A percentile compares a stretch with the other conserved stretches of the same genome.
Evolutionary conservation across 2,329 filamentous ascomycete genomes (phyloP).

Genomic region (Neodidymelliopsis sp.): DNA sequence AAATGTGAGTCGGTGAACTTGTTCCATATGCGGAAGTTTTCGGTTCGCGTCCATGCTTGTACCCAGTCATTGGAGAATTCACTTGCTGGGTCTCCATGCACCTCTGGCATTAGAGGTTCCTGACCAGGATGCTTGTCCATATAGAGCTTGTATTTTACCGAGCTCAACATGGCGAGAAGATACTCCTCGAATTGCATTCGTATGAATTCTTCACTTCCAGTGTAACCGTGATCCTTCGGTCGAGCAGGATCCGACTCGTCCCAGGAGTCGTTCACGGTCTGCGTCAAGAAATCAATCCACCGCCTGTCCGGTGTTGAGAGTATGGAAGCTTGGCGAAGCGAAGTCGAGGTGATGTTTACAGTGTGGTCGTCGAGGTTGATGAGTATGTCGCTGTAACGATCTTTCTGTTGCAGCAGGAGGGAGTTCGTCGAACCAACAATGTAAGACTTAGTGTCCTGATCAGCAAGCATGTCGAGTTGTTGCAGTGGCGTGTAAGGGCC

Average conservation of each 20-base stretch:
- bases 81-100: slow-evolving; percentile 80
- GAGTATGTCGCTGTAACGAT: slow-evolving; percentile 94
- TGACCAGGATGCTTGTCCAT: slow-evolving; percentile 57
- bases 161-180: slow-evolving; percentile 83
- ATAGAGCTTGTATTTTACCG: slow-evolving; percentile 81
- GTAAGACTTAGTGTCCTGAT: slow-evolving; percentile 95
- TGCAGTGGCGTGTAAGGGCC: slow-evolving; percentile 96
- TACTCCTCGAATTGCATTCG: slow-evolving; percentile 97
- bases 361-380: slow-evolving; percentile 93
- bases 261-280: slow-evolving; percentile 95
- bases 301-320: slow-evolving; percentile 87
- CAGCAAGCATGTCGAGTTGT: slow-evolving; percentile 91
- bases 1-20: slow-evolving; percentile 76
- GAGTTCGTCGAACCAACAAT: slow-evolving; percentile 98
- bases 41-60: slow-evolving; percentile 83
- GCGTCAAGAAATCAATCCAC: slow-evolving; percentile 96
- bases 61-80: slow-evolving; percentile 90
- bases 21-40: slow-evolving; percentile 92
- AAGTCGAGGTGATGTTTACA: slow-evolving; percentile 82
- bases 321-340: slow-evolving; percentile 75
- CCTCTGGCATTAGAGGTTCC: slow-evolving; percentile 66
- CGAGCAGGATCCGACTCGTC: slow-evolving; percentile 86
- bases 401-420: slow-evolving; percentile 88
- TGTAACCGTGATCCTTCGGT: slow-evolving; percentile 94
- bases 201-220: slow-evolving; percentile 97